phyloP scores from a whole-genome alignment of 106 monocot species.

The Dendrobium catenatum region DNA sequence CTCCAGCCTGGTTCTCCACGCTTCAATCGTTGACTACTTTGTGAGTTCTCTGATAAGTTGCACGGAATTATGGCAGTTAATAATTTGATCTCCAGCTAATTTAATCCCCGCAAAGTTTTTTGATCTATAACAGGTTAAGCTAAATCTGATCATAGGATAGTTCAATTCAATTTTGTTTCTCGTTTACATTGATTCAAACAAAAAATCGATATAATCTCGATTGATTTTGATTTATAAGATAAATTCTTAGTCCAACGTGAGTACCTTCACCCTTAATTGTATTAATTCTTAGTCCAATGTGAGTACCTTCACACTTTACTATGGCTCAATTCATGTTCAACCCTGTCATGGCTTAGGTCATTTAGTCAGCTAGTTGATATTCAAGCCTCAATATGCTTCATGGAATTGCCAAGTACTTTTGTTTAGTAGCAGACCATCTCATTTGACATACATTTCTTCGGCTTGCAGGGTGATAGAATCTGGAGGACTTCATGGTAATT shows the following conservation, averaged over 20 bases:
- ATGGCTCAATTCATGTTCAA: neutral
- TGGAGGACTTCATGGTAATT: slow-evolving; percentile 36
- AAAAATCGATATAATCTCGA: too few species aligned
- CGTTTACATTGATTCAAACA: too few species aligned
- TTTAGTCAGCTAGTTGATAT: neutral
- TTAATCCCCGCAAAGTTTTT: too few species aligned
- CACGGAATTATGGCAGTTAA: neutral
- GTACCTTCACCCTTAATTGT: too few species aligned
- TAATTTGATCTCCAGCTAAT: too few species aligned
- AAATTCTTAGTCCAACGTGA: too few species aligned
- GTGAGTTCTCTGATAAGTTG: slow-evolving; percentile 39
- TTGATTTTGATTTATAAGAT: too few species aligned
- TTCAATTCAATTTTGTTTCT: too few species aligned
- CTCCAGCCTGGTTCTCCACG: slow-evolving; percentile 60
- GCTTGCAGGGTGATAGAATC: slow-evolving; percentile 50
- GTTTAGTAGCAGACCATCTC: neutral
- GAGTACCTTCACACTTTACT: neutral
- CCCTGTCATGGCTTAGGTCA: neutral
- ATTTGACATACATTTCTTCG: slow-evolving; percentile 5
- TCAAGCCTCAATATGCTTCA: too few species aligned
- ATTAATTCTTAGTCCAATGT: too few species aligned
- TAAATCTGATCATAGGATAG: too few species aligned
- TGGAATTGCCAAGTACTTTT: neutral
- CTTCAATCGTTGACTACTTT: slow-evolving; percentile 40
- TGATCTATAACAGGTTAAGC: too few species aligned